Base-by-base conservation (phyloP, 805 yeast genomes). In the Candida sphagnicola region DNA sequence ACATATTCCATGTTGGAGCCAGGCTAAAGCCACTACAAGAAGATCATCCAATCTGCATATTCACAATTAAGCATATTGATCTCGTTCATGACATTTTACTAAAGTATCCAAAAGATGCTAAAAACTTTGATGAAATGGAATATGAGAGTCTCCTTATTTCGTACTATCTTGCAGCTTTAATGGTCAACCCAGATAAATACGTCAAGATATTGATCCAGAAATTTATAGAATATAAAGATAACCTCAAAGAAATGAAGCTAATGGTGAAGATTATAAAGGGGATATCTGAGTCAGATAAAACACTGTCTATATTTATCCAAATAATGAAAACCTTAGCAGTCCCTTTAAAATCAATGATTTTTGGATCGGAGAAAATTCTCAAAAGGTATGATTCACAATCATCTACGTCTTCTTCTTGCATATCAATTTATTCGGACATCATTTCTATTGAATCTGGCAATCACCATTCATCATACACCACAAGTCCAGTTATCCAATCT, bases 1-100 rank as follows among this genome's bases (percentile, higher is more conserved):
- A 59, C 29, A 53, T 67, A 2, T 65, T 60, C 39, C 59, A 61
- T 41, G 48, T 68, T 32, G 69, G 67, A 2, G 61, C 65, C 1
- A 53, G 62, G 38, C 47, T 64, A 18, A 39, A 49, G 4, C 34
- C 35, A 17, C 36, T 51, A 19, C 35, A 44, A 4, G 29, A 33
- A 5, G 42, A 40, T 12, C 67, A 63, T 42, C 57, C 59, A 5
- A 53, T 66, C 2, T 51, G 52, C 29, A 49, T 41, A 26, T 68
- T 67, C 39, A 51, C 65, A 28, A 23, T 51, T 12, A 45, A 41
- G n/a, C 51, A 59, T 40, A 40, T 68, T 23, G 72, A 67, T 43
- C 50, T 52, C 16, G 61, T 62, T 4, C 58, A 53, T 43, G 49
- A 43, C 3, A 51, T 49, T 39, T 46, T 68, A 31, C 33, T 38